Base-by-base conservation (phyloP, 352 stramenopile genomes). In the Halophytophthora polymorphica region DNA sequence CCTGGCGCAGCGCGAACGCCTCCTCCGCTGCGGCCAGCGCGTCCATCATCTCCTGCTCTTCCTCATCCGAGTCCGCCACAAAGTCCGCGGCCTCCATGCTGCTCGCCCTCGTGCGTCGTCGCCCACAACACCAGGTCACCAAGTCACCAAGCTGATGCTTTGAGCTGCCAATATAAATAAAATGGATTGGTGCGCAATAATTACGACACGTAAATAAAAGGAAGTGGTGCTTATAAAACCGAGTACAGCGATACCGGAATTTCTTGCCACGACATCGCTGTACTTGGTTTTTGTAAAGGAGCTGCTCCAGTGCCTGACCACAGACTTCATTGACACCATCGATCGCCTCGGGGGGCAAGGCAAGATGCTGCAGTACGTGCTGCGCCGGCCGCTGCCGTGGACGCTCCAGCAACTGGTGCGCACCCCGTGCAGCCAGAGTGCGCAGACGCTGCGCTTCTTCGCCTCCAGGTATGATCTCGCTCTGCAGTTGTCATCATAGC, bases 41-140 rank as follows among this genome's bases (percentile, higher is more conserved):
- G 14, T 69, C 64, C 34, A 57, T 15, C 19, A 53, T 39, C 46
- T 61, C 55, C 37, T 61, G 59, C 43, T 66, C 59, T 11, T 79
- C 69, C 48, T 74, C 62, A 14, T 82, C 72, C 43, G 74, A 86
- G 41, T 83, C 74, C 4, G 64, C 61, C 0, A 86, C 74, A 34
- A 86, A 86, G 63, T 86, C 72, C 13, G 33, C 55, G 28, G 59
- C 44, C 29, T 86, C 69, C 72, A 86, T 85, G 42, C 46, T 56
- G 21, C 41, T 45, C 40, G 17, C 17, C 18, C 28, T 50, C 51
- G 37, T 52, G 51, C 60, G 18, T 19, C 25, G 25, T 31, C 25
- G 25, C 8, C 25, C 4, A 31, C 25, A 4, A 8, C 25, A 31
- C 4, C 25, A n/a, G n/a, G n/a, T n/a, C n/a, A 31, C 25, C 25